A percentile compares a stretch with the other conserved stretches of the same genome.
These are phyloP conservation scores for Candida xiaguanensis DNA, from an alignment of 805 yeast genomes.

Conservation along the genomic window DNA sequence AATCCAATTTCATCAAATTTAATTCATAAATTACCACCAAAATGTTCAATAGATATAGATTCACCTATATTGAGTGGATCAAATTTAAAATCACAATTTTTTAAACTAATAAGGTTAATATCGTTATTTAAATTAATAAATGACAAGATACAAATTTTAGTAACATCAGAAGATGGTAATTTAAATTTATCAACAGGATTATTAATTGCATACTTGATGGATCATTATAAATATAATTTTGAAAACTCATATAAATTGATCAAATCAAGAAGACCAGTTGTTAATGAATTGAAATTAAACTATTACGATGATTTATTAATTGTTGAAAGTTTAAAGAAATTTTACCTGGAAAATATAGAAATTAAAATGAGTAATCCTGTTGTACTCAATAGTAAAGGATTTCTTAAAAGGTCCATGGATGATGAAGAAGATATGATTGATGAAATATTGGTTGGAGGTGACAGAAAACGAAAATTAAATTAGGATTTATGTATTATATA, in stretches of 20 bases:
- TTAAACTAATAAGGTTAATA: slow-evolving; percentile 33
- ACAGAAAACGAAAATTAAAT: slow-evolving; percentile 15
- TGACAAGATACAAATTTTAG: slow-evolving; percentile 24
- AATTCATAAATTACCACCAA: slow-evolving; percentile 28
- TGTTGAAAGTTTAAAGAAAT: slow-evolving; percentile 37
- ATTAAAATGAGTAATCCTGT: slow-evolving; percentile 24
- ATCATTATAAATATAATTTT: slow-evolving; percentile 32
- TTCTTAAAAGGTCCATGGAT: slow-evolving; percentile 13
- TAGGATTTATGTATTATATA: slow-evolving; percentile 3
- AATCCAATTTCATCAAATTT: slow-evolving; percentile 26
- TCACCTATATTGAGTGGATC: slow-evolving; percentile 36
- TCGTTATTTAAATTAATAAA: slow-evolving; percentile 33
- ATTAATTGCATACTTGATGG: slow-evolving; percentile 37
- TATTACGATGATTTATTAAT: slow-evolving; percentile 38
- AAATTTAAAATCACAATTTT: slow-evolving; percentile 32
- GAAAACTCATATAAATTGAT: slow-evolving; percentile 25
- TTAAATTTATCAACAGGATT: slow-evolving; percentile 28
- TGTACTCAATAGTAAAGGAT: slow-evolving; percentile 8
- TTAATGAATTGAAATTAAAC: slow-evolving; percentile 24
- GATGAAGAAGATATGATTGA: slow-evolving; percentile 10
- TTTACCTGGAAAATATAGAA: slow-evolving; percentile 27
- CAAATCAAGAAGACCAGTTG: slow-evolving; percentile 14
- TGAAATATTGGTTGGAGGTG: slow-evolving; percentile 14
- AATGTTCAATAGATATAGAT: slow-evolving; percentile 12
- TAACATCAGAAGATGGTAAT: slow-evolving; percentile 30